These are phyloP conservation scores for Cyberlindnera japonica DNA, from an alignment of 805 yeast genomes.

Conservation along the genomic window DNA sequence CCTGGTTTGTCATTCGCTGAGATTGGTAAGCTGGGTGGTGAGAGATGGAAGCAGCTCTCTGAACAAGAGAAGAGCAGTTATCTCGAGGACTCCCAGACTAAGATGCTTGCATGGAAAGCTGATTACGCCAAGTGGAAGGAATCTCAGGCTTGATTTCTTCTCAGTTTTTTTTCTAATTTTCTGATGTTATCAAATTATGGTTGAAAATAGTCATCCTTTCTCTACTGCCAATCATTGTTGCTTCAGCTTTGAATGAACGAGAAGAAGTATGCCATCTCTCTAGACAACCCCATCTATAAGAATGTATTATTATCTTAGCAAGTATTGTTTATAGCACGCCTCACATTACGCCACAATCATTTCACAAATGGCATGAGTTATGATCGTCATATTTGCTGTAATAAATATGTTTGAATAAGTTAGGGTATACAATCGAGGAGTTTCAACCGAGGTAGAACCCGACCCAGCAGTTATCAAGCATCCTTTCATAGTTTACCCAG, in stretches of 20 bases:
- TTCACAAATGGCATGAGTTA: background rate
- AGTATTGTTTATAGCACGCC: background rate
- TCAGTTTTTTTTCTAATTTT: too few species aligned
- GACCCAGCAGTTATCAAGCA: slow-evolving; percentile 72
- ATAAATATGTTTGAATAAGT: background rate
- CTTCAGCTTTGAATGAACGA: background rate
- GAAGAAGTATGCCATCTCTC: background rate
- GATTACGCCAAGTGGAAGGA: slow-evolving; percentile 38
- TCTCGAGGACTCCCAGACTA: slow-evolving; percentile 13
- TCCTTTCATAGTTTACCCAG: slow-evolving; percentile 83
- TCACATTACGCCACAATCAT: background rate
- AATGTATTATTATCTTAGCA: background rate
- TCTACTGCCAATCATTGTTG: background rate
- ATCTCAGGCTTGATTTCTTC: slow-evolving; percentile 8
- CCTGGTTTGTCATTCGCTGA: slow-evolving; percentile 27
- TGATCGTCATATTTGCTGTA: background rate
- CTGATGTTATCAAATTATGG: too few species aligned
- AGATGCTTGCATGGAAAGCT: slow-evolving; percentile 33
- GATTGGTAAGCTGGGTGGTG: slow-evolving; percentile 68
- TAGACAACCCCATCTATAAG: background rate
- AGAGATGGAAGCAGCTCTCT: slow-evolving; percentile 80
- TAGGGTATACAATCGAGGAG: background rate
- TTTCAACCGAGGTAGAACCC: slow-evolving; percentile 41
- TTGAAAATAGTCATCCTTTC: too few species aligned
- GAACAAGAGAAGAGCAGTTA: slow-evolving; percentile 65